Evolutionary conservation across 2,329 filamentous ascomycete genomes (phyloP).

Genomic region (Nemania serpens): DNA sequence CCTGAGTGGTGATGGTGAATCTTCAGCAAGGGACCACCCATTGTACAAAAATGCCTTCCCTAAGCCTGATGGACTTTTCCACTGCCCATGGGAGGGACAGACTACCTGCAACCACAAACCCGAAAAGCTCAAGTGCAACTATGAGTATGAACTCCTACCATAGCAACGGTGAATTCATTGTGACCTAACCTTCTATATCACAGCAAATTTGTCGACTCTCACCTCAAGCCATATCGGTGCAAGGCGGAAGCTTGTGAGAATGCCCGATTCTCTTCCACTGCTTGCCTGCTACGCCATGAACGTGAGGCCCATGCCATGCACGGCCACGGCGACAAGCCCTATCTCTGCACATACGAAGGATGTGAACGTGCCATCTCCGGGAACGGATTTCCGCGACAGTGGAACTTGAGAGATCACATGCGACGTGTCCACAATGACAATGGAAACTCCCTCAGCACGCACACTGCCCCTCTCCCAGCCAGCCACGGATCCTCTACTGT

Average conservation of each 20-base stretch:
- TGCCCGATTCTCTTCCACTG: conserved; percentile 90
- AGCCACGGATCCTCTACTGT: conserved; percentile 40
- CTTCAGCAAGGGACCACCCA: conserved; percentile 64
- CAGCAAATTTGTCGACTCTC: conserved; percentile 97
- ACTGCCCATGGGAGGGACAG: conserved; percentile 84
- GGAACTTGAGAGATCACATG: conserved; percentile 98
- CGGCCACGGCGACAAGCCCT: conserved; percentile 90
- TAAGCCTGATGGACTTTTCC: conserved; percentile 79
- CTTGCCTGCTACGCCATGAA: conserved; percentile 91
- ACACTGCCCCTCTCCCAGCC: conserved; percentile 48
- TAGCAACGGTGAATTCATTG: neutral
- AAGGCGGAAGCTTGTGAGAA: conserved; percentile 83
- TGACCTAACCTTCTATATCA: conserved; percentile 26
- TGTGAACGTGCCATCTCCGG: conserved; percentile 83
- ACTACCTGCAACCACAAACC: conserved; percentile 81
- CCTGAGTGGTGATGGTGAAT: conserved; percentile 58
- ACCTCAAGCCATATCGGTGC: conserved; percentile 95
- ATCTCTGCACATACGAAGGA: conserved; percentile 83
- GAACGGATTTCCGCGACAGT: conserved; percentile 90
- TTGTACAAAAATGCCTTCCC: conserved; percentile 72
- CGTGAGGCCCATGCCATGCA: conserved; percentile 95
- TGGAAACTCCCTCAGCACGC: conserved; percentile 43
- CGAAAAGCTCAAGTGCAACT: conserved; percentile 98
- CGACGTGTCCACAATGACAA: conserved; percentile 82
- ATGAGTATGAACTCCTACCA: conserved; percentile 72